A percentile compares a stretch with the other conserved stretches of the same genome.
These are phyloP conservation scores for Schoenoplectus tabernaemontani DNA, from an alignment of 202 grass and related monocot genomes.

Conservation along the genomic window DNA sequence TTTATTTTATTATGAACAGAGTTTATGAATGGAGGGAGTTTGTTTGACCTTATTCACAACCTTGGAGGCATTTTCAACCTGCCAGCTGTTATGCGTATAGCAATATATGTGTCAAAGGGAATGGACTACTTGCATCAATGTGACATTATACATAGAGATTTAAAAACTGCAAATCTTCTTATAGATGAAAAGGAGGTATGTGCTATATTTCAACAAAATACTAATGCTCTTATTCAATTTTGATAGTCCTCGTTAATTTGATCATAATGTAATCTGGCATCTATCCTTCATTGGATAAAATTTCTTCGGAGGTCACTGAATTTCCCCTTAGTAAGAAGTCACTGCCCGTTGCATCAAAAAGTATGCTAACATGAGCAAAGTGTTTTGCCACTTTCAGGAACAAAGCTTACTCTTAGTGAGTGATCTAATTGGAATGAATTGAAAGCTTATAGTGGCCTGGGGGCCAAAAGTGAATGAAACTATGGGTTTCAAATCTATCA, in stretches of 20 bases:
- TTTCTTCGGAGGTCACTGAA: not conserved
- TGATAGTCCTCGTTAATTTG: not conserved
- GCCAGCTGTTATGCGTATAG: constrained; percentile 48
- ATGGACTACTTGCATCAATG: constrained; percentile 92
- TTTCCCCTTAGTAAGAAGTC: not conserved
- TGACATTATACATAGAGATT: constrained; percentile 77
- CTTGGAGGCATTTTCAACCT: constrained; percentile 48
- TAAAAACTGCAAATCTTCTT: constrained; percentile 87
- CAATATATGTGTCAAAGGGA: constrained; percentile 78
- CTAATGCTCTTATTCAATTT: not conserved
- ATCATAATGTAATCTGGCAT: not conserved
- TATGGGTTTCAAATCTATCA: not conserved
- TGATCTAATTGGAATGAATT: not conserved
- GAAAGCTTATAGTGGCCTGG: not conserved
- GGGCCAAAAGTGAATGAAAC: not conserved
- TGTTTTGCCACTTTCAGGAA: not conserved
- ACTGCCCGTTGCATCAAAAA: not conserved
- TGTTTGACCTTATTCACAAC: constrained; percentile 83
- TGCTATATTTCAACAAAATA: not conserved
- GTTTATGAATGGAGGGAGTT: constrained; percentile 78
- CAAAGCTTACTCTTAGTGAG: not conserved
- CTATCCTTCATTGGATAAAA: not conserved
- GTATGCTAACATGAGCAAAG: not conserved
- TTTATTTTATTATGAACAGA: constrained; percentile 41
- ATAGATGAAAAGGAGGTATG: constrained; percentile 66